A percentile compares a stretch with the other conserved stretches of the same genome.
These are phyloP conservation scores for Inga laurina DNA, from an alignment of 306 rosid genomes.

Conservation along the genomic window DNA sequence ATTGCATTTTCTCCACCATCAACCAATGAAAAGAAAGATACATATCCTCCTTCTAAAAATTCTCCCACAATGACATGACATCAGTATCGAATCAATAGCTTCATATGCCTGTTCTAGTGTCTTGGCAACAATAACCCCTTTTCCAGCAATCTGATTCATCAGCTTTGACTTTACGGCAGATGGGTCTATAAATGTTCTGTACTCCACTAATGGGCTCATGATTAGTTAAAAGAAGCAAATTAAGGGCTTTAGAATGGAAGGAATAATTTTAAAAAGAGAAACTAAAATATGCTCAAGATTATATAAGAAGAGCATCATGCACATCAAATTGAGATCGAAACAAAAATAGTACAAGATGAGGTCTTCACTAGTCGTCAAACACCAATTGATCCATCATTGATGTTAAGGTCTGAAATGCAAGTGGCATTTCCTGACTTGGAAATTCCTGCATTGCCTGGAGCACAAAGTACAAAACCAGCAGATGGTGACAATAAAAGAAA, in stretches of 20 bases:
- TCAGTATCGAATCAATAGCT: conserved; percentile 94
- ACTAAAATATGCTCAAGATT: too few species aligned
- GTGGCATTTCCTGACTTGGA: conserved; percentile 79
- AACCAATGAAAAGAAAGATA: conserved; percentile 85
- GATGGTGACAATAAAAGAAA: conserved; percentile 47
- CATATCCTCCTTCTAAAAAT: conserved; percentile 94
- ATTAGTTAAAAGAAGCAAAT: conserved; percentile 19
- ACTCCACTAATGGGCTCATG: conserved; percentile 57
- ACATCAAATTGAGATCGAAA: not conserved
- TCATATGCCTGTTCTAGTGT: conserved; percentile 78
- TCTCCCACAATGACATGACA: conserved; percentile 83
- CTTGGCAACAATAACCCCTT: conserved; percentile 88
- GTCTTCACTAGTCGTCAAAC: not conserved
- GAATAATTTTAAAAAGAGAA: not conserved
- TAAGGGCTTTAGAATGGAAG: conserved; percentile 11
- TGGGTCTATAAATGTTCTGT: conserved; percentile 75
- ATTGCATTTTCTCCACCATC: conserved; percentile 88
- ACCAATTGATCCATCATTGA: conserved; percentile 51
- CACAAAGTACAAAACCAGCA: conserved; percentile 70
- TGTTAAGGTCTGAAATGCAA: conserved; percentile 69
- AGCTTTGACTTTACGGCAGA: conserved; percentile 84
- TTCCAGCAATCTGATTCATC: conserved; percentile 82
- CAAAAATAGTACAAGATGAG: not conserved
- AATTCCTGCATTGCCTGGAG: conserved; percentile 95
- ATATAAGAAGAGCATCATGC: not conserved